Percentiles rank a stretch among this genome's conserved stretches.
Conservation (phyloP, 352 stramenopile genomes). For the Pythium plurisporium region DNA sequence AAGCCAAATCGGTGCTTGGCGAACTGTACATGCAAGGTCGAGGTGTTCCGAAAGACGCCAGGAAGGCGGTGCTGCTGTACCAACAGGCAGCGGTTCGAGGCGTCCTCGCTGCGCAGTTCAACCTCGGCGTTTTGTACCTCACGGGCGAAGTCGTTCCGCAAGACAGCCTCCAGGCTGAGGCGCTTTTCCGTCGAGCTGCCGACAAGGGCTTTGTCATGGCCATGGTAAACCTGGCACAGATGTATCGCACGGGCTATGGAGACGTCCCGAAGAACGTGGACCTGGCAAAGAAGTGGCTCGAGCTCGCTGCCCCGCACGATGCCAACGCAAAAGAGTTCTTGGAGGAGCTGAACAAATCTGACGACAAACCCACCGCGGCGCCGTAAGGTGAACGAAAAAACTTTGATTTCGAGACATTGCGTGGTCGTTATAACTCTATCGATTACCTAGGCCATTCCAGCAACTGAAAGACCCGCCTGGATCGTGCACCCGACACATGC, state of each 20-base stretch:
- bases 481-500: slow-evolving; percentile 69
- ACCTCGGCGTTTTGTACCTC: slow-evolving; percentile 68
- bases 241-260: slow-evolving; percentile 72
- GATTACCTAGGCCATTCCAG: slow-evolving; percentile 6
- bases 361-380: neutral
- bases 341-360: slow-evolving; percentile 25
- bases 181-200: slow-evolving; percentile 65
- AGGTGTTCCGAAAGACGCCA: slow-evolving; percentile 44
- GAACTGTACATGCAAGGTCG: slow-evolving; percentile 71
- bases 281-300: slow-evolving; percentile 68
- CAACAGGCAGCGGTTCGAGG: slow-evolving; percentile 59
- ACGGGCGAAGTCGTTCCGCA: slow-evolving; percentile 56
- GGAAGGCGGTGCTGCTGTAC: slow-evolving; percentile 60
- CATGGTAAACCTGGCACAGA: slow-evolving; percentile 85
- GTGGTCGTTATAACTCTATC: no score
- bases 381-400: neutral
- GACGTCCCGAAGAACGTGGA: slow-evolving; percentile 59
- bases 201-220: slow-evolving; percentile 84
- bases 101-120: slow-evolving; percentile 68
- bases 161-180: slow-evolving; percentile 59
- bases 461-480: slow-evolving; percentile 51
- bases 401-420: no score
- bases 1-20: slow-evolving; percentile 66
- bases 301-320: slow-evolving; percentile 69
- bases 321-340: slow-evolving; percentile 75